phyloP scores from a whole-genome alignment of 805 yeast genomes.

The Wickerhamiella musiphila region DNA sequence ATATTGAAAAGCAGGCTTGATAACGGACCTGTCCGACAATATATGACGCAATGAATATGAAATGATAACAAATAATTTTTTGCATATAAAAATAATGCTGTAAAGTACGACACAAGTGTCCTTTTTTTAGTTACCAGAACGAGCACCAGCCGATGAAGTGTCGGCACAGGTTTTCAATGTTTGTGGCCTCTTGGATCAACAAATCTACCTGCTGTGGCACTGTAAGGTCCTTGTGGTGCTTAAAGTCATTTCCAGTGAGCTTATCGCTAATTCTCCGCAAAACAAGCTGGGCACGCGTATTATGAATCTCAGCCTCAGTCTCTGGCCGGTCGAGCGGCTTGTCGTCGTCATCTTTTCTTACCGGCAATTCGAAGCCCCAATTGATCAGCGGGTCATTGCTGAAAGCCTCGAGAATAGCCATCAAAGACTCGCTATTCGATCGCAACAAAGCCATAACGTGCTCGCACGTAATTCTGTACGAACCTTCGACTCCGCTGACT shows the following conservation, averaged over 20 bases:
- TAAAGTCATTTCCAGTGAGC: conserved; percentile 84
- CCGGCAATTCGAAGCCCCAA: conserved; percentile 95
- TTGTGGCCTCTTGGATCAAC: conserved; percentile 87
- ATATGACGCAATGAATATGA: not conserved
- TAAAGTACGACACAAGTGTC: not conserved
- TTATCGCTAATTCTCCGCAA: conserved; percentile 81
- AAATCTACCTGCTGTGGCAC: conserved; percentile 86
- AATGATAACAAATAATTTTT: not conserved
- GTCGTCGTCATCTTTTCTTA: conserved; percentile 18
- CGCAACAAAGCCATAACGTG: conserved; percentile 91
- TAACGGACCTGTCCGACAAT: not conserved
- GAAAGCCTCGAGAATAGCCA: conserved; percentile 96
- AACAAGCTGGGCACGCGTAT: conserved; percentile 82
- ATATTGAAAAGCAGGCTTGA: no score
- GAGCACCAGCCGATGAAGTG: conserved; percentile 99
- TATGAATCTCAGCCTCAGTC: conserved; percentile 26
- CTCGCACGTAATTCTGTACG: conserved; percentile 89
- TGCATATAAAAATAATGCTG: not conserved
- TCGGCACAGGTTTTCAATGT: conserved; percentile 88
- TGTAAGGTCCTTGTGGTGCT: conserved; percentile 47
- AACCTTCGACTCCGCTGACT: conserved; percentile 95
- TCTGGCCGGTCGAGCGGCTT: conserved; percentile 12
- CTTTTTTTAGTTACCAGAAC: conserved; percentile 49
- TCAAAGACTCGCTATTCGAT: conserved; percentile 84
- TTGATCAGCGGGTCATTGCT: conserved; percentile 96